Evolutionary conservation across 225 moss, liverwort and hornwort genomes (phyloP).

Genomic region (Anthoceros angustus): DNA sequence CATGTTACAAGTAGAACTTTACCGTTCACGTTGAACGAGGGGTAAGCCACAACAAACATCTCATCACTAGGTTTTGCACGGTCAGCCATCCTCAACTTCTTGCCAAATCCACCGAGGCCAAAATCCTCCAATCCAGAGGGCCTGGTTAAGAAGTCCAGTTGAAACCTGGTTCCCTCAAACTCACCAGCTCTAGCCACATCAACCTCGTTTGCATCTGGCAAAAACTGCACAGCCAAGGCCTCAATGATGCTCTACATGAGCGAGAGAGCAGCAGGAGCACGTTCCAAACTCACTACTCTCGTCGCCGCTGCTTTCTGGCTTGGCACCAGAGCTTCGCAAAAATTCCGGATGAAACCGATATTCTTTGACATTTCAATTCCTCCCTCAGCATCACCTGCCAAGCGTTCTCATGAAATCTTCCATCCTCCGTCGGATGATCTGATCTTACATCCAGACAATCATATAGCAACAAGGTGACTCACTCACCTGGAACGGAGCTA

Average conservation of each 20-base stretch:
- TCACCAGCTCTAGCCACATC: slow-evolving; percentile 29
- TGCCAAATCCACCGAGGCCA: slow-evolving; percentile 46
- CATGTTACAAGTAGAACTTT: neutral
- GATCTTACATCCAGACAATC: too few species aligned
- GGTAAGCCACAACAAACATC: slow-evolving; percentile 85
- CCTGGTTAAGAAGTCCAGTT: slow-evolving; percentile 43
- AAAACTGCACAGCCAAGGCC: slow-evolving; percentile 49
- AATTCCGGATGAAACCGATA: slow-evolving; percentile 69
- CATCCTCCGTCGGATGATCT: too few species aligned
- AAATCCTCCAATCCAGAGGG: slow-evolving; percentile 69
- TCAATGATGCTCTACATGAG: slow-evolving; percentile 4
- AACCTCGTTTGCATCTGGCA: slow-evolving; percentile 67
- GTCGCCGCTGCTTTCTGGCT: slow-evolving; percentile 43
- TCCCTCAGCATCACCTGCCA: slow-evolving; percentile 86
- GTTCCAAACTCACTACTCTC: slow-evolving; percentile 41
- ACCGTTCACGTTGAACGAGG: slow-evolving; percentile 98
- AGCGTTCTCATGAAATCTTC: too few species aligned
- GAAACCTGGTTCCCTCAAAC: slow-evolving; percentile 39
- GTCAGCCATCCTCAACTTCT: slow-evolving; percentile 75
- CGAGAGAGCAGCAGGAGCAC: too few species aligned
- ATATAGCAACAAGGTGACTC: slow-evolving; percentile 22
- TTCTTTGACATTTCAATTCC: slow-evolving; percentile 90
- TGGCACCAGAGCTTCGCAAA: slow-evolving; percentile 41
- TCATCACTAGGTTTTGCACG: slow-evolving; percentile 50
- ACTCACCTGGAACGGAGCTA: slow-evolving; percentile 88